These are phyloP conservation scores for Melanomma pulvis-pyrius DNA, from an alignment of 495 filamentous ascomycete genomes.

Conservation along the genomic window DNA sequence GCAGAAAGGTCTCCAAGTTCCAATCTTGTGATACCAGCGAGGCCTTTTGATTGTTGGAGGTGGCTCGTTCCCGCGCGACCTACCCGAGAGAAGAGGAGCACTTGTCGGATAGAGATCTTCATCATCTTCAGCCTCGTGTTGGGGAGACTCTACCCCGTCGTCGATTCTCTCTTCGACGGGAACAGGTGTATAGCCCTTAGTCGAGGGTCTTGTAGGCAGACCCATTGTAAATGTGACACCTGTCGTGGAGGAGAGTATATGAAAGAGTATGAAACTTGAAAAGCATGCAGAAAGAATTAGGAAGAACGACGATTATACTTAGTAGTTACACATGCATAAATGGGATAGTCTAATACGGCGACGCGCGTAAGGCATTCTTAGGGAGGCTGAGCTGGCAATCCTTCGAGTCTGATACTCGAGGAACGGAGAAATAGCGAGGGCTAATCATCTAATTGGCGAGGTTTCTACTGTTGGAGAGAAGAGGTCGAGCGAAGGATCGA, in stretches of 20 bases:
- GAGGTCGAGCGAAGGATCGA: background rate
- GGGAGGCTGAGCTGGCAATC: background rate
- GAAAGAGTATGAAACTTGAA: background rate
- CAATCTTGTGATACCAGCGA: slow-evolving; percentile 5
- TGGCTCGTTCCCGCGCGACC: slow-evolving; percentile 14
- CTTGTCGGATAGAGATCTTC: slow-evolving; percentile 17
- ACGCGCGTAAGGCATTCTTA: background rate
- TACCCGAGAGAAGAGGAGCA: slow-evolving; percentile 20
- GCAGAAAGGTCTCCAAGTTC: slow-evolving; percentile 9
- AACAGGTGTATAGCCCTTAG: slow-evolving; percentile 8
- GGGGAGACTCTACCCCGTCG: slow-evolving; percentile 12
- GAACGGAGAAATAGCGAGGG: background rate
- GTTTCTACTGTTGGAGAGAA: background rate
- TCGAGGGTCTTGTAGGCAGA: slow-evolving; percentile 1
- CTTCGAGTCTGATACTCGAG: background rate
- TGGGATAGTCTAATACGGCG: background rate
- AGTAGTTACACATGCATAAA: background rate
- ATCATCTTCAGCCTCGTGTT: slow-evolving; percentile 9
- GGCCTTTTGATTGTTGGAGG: background rate
- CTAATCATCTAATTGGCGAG: background rate
- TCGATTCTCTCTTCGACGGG: slow-evolving; percentile 19
- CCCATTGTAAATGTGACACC: background rate
- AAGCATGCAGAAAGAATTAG: background rate
- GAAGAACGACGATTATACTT: too few species aligned
- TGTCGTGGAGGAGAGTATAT: background rate